Percentiles rank a stretch among this genome's conserved stretches.
Conservation (phyloP, 768 basidiomycete genomes). For the Harrya chromipes region DNA sequence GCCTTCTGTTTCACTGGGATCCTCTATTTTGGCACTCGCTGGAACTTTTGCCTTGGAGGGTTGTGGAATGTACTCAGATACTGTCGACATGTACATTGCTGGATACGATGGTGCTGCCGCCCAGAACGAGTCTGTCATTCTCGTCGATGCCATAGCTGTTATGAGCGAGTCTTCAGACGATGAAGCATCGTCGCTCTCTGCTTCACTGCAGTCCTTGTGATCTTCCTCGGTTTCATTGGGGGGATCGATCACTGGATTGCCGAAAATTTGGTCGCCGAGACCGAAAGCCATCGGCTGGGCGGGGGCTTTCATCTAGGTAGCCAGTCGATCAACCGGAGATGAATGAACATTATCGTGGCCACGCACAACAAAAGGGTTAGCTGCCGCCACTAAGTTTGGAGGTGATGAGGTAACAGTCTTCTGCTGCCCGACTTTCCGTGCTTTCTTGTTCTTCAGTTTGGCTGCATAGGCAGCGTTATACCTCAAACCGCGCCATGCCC, state of each 20-base stretch:
- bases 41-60: slow-evolving; percentile 47
- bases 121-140: slow-evolving; percentile 66
- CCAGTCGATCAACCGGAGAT: neutral
- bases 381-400: slow-evolving; percentile 30
- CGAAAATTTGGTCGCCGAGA: slow-evolving; percentile 68
- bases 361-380: slow-evolving; percentile 73
- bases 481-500: slow-evolving; percentile 77
- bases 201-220: slow-evolving; percentile 28
- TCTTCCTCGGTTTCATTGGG: slow-evolving; percentile 14
- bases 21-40: slow-evolving; percentile 36
- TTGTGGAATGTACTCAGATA: slow-evolving; percentile 67
- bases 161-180: slow-evolving; percentile 50
- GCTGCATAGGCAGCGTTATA: slow-evolving; percentile 73
- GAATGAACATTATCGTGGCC: neutral
- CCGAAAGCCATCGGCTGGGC: slow-evolving; percentile 42
- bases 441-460: slow-evolving; percentile 60
- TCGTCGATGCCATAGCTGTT: slow-evolving; percentile 54
- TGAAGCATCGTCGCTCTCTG: slow-evolving; percentile 35
- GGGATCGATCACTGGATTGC: slow-evolving; percentile 25
- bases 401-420: slow-evolving; percentile 35
- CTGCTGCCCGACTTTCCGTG: slow-evolving; percentile 36
- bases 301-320: slow-evolving; percentile 26
- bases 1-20: slow-evolving; percentile 42
- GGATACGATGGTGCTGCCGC: slow-evolving; percentile 58
- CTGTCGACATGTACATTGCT: slow-evolving; percentile 71